Percentiles rank a stretch among this genome's conserved stretches.
Evolutionary conservation across 108 stramenopile species (phyloP).

Genomic region (Schizochytrium sp.): DNA sequence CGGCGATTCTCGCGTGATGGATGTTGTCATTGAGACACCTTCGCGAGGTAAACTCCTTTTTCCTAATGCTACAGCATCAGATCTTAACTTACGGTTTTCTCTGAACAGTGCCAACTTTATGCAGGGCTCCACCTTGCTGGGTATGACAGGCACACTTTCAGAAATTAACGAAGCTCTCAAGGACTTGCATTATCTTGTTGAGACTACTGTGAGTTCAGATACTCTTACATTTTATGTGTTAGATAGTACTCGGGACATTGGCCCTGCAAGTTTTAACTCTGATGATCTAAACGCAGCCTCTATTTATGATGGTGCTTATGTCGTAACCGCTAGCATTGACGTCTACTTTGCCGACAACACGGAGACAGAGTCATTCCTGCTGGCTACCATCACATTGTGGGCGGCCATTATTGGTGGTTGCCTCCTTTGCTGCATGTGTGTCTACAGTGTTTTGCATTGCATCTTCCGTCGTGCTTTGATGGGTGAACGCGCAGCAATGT

Average conservation of each 20-base stretch:
- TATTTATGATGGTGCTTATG: neutral
- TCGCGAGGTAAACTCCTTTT: neutral
- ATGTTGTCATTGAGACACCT: neutral
- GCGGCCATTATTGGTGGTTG: neutral
- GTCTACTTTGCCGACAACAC: neutral
- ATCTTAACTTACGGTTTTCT: neutral
- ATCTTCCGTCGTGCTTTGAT: constrained; percentile 22
- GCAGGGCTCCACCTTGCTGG: neutral
- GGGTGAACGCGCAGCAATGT: constrained; percentile 44
- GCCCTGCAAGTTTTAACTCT: neutral
- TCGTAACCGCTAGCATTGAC: neutral
- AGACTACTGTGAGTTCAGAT: neutral
- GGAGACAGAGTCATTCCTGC: neutral
- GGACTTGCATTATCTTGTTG: neutral
- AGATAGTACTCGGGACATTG: neutral
- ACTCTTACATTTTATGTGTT: neutral
- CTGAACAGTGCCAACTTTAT: neutral
- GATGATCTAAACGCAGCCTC: neutral
- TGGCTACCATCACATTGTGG: neutral
- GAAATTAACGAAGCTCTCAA: neutral
- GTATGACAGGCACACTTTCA: neutral
- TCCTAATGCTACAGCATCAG: neutral
- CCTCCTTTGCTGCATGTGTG: neutral
- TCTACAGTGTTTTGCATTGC: constrained; percentile 4
- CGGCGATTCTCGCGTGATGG: neutral